Evolutionary conservation across 2,329 filamentous ascomycete species (phyloP), one percentile per base, ranked within the genome.

Genomic region (Epichloe glyceriae): DNA sequence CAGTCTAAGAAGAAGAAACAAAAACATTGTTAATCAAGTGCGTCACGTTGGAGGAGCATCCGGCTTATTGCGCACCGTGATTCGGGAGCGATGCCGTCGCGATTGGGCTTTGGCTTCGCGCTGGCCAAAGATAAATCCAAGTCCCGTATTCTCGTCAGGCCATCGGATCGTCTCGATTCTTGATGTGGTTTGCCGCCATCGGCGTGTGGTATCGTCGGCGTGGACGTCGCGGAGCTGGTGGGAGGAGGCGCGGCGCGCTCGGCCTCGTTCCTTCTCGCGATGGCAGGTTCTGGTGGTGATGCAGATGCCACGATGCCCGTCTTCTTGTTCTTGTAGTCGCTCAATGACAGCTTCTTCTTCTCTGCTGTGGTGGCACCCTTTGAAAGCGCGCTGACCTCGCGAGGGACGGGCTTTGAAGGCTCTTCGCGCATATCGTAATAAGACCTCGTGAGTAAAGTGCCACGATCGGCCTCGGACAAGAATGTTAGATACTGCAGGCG

Each of bases 281-380:
- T 58, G 50, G 61, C 53, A 5, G 64, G 61, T 44, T 68, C 65
- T 14, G 67, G 61, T 1, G 70, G 66, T 14, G 69, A 69, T 8
- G 65, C 61, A 10, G 69, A 66, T 49, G 61, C 47, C 49, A 55
- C 55, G 53, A 60, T 57, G 50, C 45, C 54, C 15, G 65, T 63
- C 61, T 74, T 75, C 61, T 75, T 75, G 54, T 76, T 80, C 64
- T 76, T 76, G 57, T 80, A 81, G 61, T 80, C 78, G 62, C 74
- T 77, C 53, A 81, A 63, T 14, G 76, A 78, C 55, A 80, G 61
- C 62, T 79, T 78, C 67, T 77, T 78, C 63, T 73, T 78, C 59
- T 73, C 70, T 55, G 71, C 70, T 53, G 63, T 63, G 54, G 63
- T 68, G 47, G 63, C 63, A 33, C 39, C 46, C 56, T 69, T 65